These are phyloP conservation scores for Torulaspora maleeae DNA, from an alignment of 805 yeast genomes.

Conservation along the genomic window DNA sequence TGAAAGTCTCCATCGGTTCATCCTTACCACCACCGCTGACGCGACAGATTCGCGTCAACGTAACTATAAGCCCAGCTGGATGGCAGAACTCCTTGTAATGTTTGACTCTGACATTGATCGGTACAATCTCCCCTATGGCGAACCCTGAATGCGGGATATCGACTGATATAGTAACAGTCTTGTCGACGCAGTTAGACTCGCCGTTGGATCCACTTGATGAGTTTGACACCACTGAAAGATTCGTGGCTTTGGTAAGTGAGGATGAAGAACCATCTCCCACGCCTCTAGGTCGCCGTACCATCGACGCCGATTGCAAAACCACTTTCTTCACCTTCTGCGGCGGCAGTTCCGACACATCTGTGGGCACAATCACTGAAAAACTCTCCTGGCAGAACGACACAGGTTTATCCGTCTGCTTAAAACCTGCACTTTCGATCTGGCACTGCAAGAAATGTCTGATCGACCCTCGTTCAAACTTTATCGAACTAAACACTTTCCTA, in stretches of 20 bases:
- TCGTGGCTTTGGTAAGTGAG: constrained; percentile 24
- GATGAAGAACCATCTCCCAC: constrained; percentile 23
- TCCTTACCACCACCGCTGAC: constrained; percentile 56
- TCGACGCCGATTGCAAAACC: constrained; percentile 50
- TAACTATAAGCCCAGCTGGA: constrained; percentile 68
- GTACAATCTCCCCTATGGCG: constrained; percentile 72
- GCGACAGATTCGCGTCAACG: constrained; percentile 75
- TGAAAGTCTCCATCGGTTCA: constrained; percentile 48
- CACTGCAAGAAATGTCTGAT: constrained; percentile 53
- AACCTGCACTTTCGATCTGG: constrained; percentile 19
- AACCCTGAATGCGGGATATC: constrained; percentile 61
- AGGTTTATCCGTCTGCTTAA: constrained; percentile 23
- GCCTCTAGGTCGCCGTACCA: constrained; percentile 11
- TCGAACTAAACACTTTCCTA: constrained; percentile 64
- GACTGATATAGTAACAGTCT: constrained; percentile 41
- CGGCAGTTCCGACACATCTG: constrained; percentile 64
- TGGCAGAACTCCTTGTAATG: constrained; percentile 71
- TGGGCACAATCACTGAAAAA: constrained; percentile 61
- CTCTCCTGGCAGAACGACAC: constrained; percentile 50
- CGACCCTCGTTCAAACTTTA: constrained; percentile 83
- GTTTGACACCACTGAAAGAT: constrained; percentile 21
- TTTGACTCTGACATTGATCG: constrained; percentile 59
- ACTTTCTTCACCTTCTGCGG: constrained; percentile 63
- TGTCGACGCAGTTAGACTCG: constrained; percentile 12
- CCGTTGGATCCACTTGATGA: constrained; percentile 12